Evolutionary conservation across 1,139 yeast species (phyloP).

Genomic region (Candida neerlandica): DNA sequence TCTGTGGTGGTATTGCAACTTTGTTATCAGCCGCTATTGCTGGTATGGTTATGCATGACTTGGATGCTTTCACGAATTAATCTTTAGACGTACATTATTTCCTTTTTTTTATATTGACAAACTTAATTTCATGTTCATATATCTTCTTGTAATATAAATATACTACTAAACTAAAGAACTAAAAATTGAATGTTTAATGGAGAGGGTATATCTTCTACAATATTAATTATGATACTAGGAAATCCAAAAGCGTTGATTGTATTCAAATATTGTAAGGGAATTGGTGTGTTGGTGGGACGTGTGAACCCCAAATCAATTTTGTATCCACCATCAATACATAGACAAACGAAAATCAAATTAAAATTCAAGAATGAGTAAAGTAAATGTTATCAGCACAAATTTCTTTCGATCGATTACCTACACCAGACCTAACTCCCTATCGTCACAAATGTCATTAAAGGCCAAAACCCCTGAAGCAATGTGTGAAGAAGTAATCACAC

Average conservation of each 20-base stretch:
- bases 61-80: slow-evolving; percentile 23
- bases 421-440: not conserved
- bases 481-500: slow-evolving; percentile 6
- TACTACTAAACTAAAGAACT: not conserved
- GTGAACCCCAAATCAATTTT: too few relatives aligned
- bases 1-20: slow-evolving; percentile 60
- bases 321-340: too few relatives aligned
- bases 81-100: not conserved
- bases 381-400: too few relatives aligned
- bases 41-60: slow-evolving; percentile 65
- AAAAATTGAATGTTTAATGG: not conserved
- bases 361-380: too few relatives aligned
- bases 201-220: not conserved
- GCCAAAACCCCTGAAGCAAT: not conserved
- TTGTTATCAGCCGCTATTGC: slow-evolving; percentile 65
- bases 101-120: not conserved
- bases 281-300: too few relatives aligned
- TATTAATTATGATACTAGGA: too few relatives aligned
- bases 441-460: not conserved
- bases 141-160: slow-evolving; percentile 1
- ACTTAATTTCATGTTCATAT: not conserved
- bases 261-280: too few relatives aligned
- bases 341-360: too few relatives aligned
- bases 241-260: too few relatives aligned
- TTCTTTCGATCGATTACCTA: too few relatives aligned